These are phyloP conservation scores for Gracilaria domingensis DNA, from an alignment of 23 red algal species.

Conservation along the genomic window DNA sequence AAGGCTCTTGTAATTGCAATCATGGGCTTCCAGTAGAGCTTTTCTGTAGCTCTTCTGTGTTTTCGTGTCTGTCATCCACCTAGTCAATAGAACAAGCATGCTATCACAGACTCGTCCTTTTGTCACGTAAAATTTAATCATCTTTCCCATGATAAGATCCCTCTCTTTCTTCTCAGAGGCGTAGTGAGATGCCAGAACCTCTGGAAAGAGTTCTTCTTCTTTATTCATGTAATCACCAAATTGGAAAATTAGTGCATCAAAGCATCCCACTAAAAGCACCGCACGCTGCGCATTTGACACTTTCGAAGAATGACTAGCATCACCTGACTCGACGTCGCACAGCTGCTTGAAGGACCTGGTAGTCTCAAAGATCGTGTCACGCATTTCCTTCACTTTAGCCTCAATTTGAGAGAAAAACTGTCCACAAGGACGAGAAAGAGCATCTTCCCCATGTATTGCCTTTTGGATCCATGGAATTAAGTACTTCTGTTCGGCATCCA, in stretches of 20 bases:
- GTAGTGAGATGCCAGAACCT: constrained; percentile 22
- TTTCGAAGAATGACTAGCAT: neutral
- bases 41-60: constrained; percentile 30
- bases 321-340: constrained; percentile 32
- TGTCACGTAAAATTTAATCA: constrained; percentile 50
- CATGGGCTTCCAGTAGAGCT: constrained; percentile 1
- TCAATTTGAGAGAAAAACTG: constrained; percentile 16
- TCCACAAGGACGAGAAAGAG: neutral
- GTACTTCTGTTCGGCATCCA: constrained; percentile 52
- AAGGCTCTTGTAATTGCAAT: constrained; percentile 38
- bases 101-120: constrained; percentile 33
- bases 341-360: constrained; percentile 22
- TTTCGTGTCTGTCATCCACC: constrained; percentile 65
- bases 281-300: constrained; percentile 28
- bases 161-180: constrained; percentile 56
- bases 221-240: constrained; percentile 54
- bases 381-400: constrained; percentile 2
- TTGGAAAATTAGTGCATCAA: constrained; percentile 41
- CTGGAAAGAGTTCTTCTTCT: constrained; percentile 43
- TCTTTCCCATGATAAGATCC: constrained; percentile 51
- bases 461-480: constrained; percentile 54
- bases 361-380: neutral
- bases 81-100: constrained; percentile 51
- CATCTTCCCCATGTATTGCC: constrained; percentile 19
- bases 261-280: constrained; percentile 15